Base-by-base conservation (phyloP, 2,329 filamentous ascomycete species). In the Ilyonectria sp. region DNA sequence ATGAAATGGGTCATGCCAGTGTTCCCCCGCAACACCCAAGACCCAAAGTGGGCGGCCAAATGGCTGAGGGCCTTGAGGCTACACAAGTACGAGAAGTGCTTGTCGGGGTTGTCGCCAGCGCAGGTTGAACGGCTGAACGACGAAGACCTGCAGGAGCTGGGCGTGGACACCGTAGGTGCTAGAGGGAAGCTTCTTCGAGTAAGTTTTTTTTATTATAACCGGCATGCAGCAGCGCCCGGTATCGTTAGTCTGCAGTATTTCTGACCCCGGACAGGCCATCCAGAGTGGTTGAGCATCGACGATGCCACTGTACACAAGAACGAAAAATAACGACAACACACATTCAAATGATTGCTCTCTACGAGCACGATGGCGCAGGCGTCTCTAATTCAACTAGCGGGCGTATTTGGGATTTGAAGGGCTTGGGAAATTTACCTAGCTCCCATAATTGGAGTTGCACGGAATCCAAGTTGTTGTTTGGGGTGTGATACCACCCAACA, bases 21-120 rank as follows among this genome's bases (percentile, higher is more conserved):
- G 6, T 75, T 75, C 29, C 74, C 74, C 33, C 65, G 65, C 50
- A 67, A 55, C 57, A 71, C 74, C 1, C 67, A 72, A 23, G 74
- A 75, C n/a, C 70, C 74, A 43, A 69, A 70, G 37, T 75, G 74
- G 74, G 65, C 71, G 9, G 56, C 71, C 10, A 75, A 76, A 65
- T 75, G 74, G 74, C 65, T 75, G 40, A 70, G 72, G 60, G 71
- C 74, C 47, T 55, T 75, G 60, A 75, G 74, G 40, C 56, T 75
- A 26, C 74, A 75, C 63, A 75, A 76, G 31, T 75, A 75, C 43
- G 74, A 75, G 44, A 68, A 62, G 47, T 75, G 73, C 37, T 40
- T 75, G 19, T 29, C 62, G 17, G 74, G 74, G 11, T 47, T 75
- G 65, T 73, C 74, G 26, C 74, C 74, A 31, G 52, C 67, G 11